Conservation (phyloP, 352 stramenopile genomes). For the Globisporangium iwayamae region DNA sequence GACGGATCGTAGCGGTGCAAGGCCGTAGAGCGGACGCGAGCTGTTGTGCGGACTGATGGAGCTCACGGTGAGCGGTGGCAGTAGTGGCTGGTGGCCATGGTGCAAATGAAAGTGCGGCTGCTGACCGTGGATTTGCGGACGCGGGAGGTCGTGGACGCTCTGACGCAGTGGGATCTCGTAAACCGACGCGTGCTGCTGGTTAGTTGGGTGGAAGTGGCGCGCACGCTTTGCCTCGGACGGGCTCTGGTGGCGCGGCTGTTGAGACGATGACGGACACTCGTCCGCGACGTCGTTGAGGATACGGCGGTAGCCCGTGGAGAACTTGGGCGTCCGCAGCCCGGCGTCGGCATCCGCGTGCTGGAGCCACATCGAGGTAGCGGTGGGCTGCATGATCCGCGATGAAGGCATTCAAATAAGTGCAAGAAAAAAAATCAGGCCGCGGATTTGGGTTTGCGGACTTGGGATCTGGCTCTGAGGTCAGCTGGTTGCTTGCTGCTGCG, state of each 20-base stretch:
- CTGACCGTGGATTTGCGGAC: constrained; percentile 6
- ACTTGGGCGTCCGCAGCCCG: constrained; percentile 1
- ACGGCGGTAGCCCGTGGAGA: constrained; percentile 1
- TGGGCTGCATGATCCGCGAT: constrained; percentile 4
- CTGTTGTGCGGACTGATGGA: constrained; percentile 55
- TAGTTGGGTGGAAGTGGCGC: constrained; percentile 1
- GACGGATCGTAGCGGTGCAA: constrained; percentile 34
- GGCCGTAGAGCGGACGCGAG: constrained; percentile 24
- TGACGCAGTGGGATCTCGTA: constrained; percentile 15
- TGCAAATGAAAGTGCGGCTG: not conserved
- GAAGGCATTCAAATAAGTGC: not conserved
- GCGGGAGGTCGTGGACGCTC: constrained; percentile 15
- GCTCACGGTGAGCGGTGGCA: constrained; percentile 27
- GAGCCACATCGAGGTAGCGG: constrained; percentile 4
- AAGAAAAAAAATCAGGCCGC: not conserved
- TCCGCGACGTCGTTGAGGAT: constrained; percentile 11
- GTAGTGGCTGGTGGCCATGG: constrained; percentile 19
- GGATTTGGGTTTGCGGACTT: not conserved
- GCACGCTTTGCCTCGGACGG: constrained; percentile 9
- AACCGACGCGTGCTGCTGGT: not conserved
- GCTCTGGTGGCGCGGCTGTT: constrained; percentile 1
- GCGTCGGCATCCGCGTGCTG: not conserved
- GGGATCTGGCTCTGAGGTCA: not conserved
- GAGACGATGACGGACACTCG: not conserved
- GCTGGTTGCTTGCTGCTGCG: not conserved